Evolutionary conservation across 768 basidiomycete species (phyloP).

Genomic region (Russula emetica): DNA sequence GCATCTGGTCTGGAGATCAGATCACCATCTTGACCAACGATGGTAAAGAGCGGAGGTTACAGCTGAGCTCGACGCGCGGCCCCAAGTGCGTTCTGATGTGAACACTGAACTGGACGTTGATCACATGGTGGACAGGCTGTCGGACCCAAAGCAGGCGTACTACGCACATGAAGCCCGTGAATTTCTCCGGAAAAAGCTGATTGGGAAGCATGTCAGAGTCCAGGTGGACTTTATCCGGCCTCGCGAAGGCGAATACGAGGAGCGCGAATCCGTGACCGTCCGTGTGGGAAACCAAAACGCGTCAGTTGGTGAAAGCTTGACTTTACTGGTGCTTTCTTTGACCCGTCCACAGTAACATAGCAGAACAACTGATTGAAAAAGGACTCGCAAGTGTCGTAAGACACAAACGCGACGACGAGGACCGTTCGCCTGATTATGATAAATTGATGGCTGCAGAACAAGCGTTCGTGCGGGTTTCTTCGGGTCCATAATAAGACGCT

Average conservation of each 20-base stretch:
- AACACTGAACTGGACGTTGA: not conserved
- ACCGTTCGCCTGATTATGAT: constrained; percentile 93
- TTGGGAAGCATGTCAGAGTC: constrained; percentile 84
- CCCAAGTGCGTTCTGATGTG: constrained; percentile 54
- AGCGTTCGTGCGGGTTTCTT: constrained; percentile 47
- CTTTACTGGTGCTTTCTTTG: not conserved
- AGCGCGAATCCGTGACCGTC: constrained; percentile 87
- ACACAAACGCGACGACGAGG: constrained; percentile 93
- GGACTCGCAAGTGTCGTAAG: constrained; percentile 86
- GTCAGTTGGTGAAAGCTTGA: constrained; percentile 43
- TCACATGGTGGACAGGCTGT: constrained; percentile 47
- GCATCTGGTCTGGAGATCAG: constrained; percentile 92
- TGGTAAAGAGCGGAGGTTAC: constrained; percentile 73
- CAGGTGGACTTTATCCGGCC: constrained; percentile 87
- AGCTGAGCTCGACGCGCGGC: constrained; percentile 84
- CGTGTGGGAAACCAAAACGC: constrained; percentile 75
- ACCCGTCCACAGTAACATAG: constrained; percentile 65
- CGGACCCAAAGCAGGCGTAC: constrained; percentile 80
- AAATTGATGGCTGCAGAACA: constrained; percentile 95
- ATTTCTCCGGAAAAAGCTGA: constrained; percentile 85
- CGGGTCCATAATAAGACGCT: not conserved
- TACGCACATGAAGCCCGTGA: constrained; percentile 92
- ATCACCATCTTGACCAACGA: constrained; percentile 76
- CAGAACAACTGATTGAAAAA: constrained; percentile 90
- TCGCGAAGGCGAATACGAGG: constrained; percentile 88